These are phyloP conservation scores for Oenanthe sinensis DNA, from an alignment of 129 eudicot species.

Conservation along the genomic window DNA sequence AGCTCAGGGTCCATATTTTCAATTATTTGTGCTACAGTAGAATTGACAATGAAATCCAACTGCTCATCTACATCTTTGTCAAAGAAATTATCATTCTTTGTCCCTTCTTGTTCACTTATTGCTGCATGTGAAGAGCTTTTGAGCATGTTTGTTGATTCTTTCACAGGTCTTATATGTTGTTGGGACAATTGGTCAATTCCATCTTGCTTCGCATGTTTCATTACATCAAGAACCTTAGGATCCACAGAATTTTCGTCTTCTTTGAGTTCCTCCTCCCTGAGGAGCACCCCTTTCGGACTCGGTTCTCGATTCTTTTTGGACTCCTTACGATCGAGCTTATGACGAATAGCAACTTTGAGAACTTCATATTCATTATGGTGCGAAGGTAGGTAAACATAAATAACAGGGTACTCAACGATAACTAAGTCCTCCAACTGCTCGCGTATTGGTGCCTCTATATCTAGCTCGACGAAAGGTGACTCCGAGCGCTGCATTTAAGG, in stretches of 20 bases:
- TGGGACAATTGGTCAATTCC: not conserved
- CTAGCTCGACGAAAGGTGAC: conserved; percentile 59
- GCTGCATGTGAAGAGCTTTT: not conserved
- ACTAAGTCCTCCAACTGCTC: conserved; percentile 45
- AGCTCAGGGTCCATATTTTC: conserved; percentile 42
- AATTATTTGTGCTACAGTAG: conserved; percentile 1
- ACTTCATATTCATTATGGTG: conserved; percentile 46
- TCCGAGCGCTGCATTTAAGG: conserved; percentile 40
- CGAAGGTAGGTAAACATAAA: conserved; percentile 64
- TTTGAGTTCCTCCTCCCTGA: conserved; percentile 62
- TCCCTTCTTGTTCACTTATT: not conserved
- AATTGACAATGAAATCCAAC: not conserved
- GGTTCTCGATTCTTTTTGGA: conserved; percentile 18
- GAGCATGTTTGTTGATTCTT: not conserved
- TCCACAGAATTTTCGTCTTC: conserved; percentile 33
- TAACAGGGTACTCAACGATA: conserved; percentile 78
- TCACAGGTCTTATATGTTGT: not conserved
- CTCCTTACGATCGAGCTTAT: conserved; percentile 18
- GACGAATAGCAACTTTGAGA: conserved; percentile 24
- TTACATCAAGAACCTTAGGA: conserved; percentile 46
- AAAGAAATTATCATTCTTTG: not conserved
- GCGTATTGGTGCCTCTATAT: conserved; percentile 47
- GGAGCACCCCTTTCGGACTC: conserved; percentile 33
- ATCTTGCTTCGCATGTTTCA: conserved; percentile 12
- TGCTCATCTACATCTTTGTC: conserved; percentile 4